Base-by-base conservation (phyloP, 495 filamentous ascomycete genomes). In the Cercophora sp. region DNA sequence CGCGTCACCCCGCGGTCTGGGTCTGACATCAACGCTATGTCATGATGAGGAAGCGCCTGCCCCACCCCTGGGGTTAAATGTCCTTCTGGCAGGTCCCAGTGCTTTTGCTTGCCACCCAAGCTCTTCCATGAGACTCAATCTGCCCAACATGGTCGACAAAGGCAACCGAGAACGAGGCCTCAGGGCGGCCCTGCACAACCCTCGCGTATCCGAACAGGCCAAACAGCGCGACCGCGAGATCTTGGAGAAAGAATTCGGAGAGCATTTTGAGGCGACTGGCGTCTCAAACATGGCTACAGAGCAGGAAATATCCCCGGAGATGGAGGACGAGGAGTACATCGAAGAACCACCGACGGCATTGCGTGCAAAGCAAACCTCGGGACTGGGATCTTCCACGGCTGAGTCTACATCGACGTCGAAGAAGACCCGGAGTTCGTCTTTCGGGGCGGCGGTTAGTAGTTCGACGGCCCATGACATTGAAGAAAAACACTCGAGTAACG, bases 111-210 rank as follows among this genome's bases (percentile, higher is more conserved):
- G 6, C 23, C 39, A 23, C 4, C 24, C 40, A 5, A 11, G 5
- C 18, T 4, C 40, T 23, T 20, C 8, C 35, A 6, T n/a, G n/a
- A n/a, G n/a, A n/a, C n/a, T n/a, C n/a, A 39, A 39, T 5, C 5
- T 15, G 18, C n/a, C 35, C 40, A 57, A 4, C 9, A 65, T 61
- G 59, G 32, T 56, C 9, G 62, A 67, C 15, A 26, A 52, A 26
- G 51, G 39, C n/a, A 59, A 65, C 20, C 62, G 62, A 16, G 62
- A 67, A 19, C 55, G 64, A 3, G 64, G 64, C 48, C 60, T 65
- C 23, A 57, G 52, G 29, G 62, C 64, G 6, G 64, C 64, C 50
- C 22, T 65, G 40, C 45, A 55, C 51, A 67, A 67, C 44, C 64
- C 64, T 25, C 54, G 62, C 20, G 57, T 60, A 1, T 60, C 57